These are phyloP conservation scores for Candida anutae DNA, from an alignment of 1,139 yeast genomes.

Conservation along the genomic window DNA sequence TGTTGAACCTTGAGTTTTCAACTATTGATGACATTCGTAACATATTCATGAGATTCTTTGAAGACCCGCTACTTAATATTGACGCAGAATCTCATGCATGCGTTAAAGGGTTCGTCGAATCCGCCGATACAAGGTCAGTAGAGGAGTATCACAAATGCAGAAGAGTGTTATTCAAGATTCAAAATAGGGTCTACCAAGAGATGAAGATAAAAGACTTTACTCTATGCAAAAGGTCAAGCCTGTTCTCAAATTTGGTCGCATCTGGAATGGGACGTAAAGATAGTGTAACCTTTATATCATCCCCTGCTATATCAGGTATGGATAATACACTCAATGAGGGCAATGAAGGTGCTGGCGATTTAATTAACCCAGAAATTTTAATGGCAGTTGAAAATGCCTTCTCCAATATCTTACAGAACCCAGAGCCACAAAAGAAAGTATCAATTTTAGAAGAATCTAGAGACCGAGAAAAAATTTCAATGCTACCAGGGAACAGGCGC, in stretches of 20 bases:
- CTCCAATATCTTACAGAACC: conserved; percentile 46
- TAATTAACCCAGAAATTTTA: conserved; percentile 25
- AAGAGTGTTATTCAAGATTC: conserved; percentile 48
- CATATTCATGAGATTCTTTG: conserved; percentile 5
- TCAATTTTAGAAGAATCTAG: conserved; percentile 1
- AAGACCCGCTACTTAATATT: conserved; percentile 2
- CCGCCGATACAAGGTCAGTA: conserved; percentile 1
- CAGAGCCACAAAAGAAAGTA: conserved; percentile 1
- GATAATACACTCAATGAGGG: background rate
- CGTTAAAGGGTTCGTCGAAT: conserved; percentile 4
- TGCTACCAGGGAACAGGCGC: conserved; percentile 18
- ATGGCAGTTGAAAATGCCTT: conserved; percentile 68
- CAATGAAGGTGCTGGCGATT: background rate
- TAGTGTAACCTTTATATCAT: too few species aligned
- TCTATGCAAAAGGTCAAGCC: conserved; percentile 41
- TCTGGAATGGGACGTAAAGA: conserved; percentile 5
- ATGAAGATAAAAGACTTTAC: conserved; percentile 46
- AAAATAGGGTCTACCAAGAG: conserved; percentile 39
- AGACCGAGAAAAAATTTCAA: conserved; percentile 2
- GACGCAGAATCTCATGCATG: conserved; percentile 4
- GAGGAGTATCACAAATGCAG: conserved; percentile 41
- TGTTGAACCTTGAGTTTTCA: conserved; percentile 30
- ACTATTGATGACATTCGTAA: conserved; percentile 37
- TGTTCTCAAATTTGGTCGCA: conserved; percentile 30
- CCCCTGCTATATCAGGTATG: background rate